Percentiles rank a stretch among this genome's conserved stretches.
phyloP scores from a whole-genome alignment of 129 eudicot genomes.

The Centella asiatica region DNA sequence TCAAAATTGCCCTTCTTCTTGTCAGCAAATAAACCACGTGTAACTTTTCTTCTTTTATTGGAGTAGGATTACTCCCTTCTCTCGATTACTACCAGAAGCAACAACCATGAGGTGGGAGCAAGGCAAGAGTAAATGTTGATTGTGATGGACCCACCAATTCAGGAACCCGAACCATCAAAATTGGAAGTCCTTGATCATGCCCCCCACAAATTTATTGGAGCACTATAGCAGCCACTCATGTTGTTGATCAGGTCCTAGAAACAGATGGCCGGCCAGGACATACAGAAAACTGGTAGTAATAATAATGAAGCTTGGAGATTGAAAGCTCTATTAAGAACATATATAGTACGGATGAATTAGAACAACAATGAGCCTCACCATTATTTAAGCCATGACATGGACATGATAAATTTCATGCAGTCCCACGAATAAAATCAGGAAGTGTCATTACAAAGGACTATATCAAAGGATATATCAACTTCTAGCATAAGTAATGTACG shows the following conservation, averaged over 20 bases:
- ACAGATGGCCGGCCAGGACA: slow-evolving; percentile 9
- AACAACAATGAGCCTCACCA: too few relatives aligned
- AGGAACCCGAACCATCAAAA: slow-evolving; percentile 1
- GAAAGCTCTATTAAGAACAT: slow-evolving; percentile 13
- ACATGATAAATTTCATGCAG: neutral
- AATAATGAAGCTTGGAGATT: neutral
- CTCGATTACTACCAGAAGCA: too few relatives aligned
- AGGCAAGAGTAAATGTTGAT: slow-evolving; percentile 7
- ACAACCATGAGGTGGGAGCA: too few relatives aligned
- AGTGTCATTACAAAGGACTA: neutral
- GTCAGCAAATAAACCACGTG: too few relatives aligned
- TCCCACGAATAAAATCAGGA: neutral
- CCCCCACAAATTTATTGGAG: slow-evolving; percentile 1
- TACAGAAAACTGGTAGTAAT: neutral
- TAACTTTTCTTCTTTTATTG: too few relatives aligned
- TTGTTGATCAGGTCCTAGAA: neutral
- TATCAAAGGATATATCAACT: neutral
- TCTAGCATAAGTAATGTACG: neutral
- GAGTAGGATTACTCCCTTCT: too few relatives aligned
- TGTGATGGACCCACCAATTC: neutral
- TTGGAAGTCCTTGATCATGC: slow-evolving; percentile 8
- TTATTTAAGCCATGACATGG: neutral
- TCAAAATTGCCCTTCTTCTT: too few relatives aligned
- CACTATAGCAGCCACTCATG: slow-evolving; percentile 7
- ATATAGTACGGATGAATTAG: neutral